These are phyloP conservation scores for Asterophora lycoperdoides DNA, from an alignment of 768 basidiomycete genomes.

Conservation along the genomic window DNA sequence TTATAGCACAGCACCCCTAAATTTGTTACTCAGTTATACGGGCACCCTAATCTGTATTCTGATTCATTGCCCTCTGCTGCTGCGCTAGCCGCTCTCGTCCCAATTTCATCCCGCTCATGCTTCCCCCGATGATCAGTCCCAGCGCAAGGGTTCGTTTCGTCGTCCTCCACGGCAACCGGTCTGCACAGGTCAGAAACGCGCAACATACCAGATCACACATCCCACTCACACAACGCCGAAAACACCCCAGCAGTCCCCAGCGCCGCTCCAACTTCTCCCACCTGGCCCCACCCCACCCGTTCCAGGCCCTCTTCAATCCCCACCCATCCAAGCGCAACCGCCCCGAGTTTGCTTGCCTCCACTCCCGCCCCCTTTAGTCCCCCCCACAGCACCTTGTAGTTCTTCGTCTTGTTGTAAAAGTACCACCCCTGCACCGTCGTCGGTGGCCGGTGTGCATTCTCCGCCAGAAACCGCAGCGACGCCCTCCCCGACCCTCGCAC, in stretches of 20 bases:
- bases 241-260: slow-evolving; percentile 59
- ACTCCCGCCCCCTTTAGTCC: slow-evolving; percentile 63
- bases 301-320: slow-evolving; percentile 39
- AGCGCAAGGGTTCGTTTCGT: slow-evolving; percentile 45
- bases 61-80: slow-evolving; percentile 16
- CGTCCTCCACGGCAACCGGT: slow-evolving; percentile 52
- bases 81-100: slow-evolving; percentile 22
- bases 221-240: slow-evolving; percentile 45
- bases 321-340: slow-evolving; percentile 38
- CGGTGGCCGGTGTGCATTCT: slow-evolving; percentile 86
- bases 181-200: slow-evolving; percentile 28
- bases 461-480: slow-evolving; percentile 82
- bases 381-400: slow-evolving; percentile 76
- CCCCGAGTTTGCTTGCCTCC: slow-evolving; percentile 48
- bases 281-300: slow-evolving; percentile 33
- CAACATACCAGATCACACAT: not conserved
- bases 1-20: too few species aligned
- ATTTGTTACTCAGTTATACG: too few species aligned
- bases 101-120: slow-evolving; percentile 46
- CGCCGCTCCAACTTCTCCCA: slow-evolving; percentile 57
- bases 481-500: slow-evolving; percentile 68
- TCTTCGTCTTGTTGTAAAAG: slow-evolving; percentile 95
- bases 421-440: slow-evolving; percentile 90
- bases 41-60: too few species aligned
- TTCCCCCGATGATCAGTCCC: slow-evolving; percentile 54